Base-by-base conservation (phyloP, 2,329 filamentous ascomycete genomes). In the Aaosphaeria pasadenensis region DNA sequence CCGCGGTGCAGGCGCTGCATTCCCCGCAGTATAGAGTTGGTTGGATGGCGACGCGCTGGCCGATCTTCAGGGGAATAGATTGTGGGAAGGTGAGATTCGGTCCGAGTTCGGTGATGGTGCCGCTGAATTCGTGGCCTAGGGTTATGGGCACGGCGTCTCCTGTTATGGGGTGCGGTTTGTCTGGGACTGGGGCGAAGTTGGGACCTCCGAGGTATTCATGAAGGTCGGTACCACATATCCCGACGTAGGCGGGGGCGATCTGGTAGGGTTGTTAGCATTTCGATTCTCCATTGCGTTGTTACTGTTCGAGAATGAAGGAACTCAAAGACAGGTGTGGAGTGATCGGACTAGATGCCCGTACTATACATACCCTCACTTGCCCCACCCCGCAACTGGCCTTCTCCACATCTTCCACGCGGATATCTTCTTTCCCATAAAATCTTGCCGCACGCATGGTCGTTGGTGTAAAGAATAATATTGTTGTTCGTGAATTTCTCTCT, bases 71-170 rank as follows among this genome's bases (percentile, higher is more conserved):
- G 7, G 62, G 62, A 24, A 24, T 24, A 24, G 17, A 24, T 24
- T 24, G 17, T 24, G 17, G 17, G 17, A 24, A 24, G 0, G 58
- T 65, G 1, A 83, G 77, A 1, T 69, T 74, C 0, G 71, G 58
- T 0, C 83, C 83, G n/a, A 86, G 68, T 54, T 84, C 80, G 7
- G 77, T 73, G 31, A 87, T 71, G 2, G 76, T 75, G 7, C 84
- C 84, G 4, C 77, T 80, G 64, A 87, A 84, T 59, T 87, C 85
- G 58, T 87, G 84, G 29, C 85, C 84, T 7, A 87, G 71, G 0
- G 77, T 83, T 7, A 86, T 74, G 4, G 83, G 84, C 33, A 82
- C 74, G 1, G 71, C 73, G 48, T 81, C 80, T 31, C 76, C 71
- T 0, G 83, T 86, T 24, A 86, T 64, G 2, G 77, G 77, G 56